Evolutionary conservation across 257 asterid genomes (phyloP), one percentile per base, ranked within the genome.

Genomic region (Solanum neorickii): DNA sequence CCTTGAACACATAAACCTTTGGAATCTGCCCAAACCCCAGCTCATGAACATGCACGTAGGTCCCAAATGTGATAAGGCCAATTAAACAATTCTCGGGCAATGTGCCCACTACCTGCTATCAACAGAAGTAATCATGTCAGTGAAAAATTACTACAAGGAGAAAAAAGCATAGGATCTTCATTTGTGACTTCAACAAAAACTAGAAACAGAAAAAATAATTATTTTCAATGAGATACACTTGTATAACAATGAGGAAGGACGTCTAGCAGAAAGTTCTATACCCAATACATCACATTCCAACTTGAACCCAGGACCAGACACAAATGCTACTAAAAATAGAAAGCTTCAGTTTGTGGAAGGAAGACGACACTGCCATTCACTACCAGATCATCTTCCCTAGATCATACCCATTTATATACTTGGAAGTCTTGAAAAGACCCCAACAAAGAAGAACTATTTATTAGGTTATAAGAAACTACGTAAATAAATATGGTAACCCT

Each of bases 1-100:
- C 99, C 94, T 93, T 97, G 93, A 97, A 97, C 90, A 94, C 99
- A 77, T 95, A 96, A 89, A 95, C 95, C 94, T 96, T 97, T 13
- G 99, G 96, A 88, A 94, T 92, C 91, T 93, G 98, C 83, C 97
- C 97, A 88, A 92, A 97, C 35, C 99, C 99, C 89, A 97, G 91
- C 93, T 97, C 99, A 90, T 95, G 98, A 90, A 97, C 93, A 87
- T 97, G 98, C 76, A 97, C 98, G 59, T 91, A 95, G 46, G 99
- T 93, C 86, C 99, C 99, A 73, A 95, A 95, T 7, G 99, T 97
- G 84, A 97, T 94, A 90, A 97, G 89, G 75, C 99, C 99, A 89
- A 97, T 91, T 89, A 97, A 93, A 92, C 96, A 96, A 93, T 96
- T 97, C 90, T 95, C 99, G 59, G 99, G 97, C 87, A 95, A 86